Evolutionary conservation across 305 asterid genomes (phyloP), one percentile per base, ranked within the genome.

Genomic region (Salvia sclarea): DNA sequence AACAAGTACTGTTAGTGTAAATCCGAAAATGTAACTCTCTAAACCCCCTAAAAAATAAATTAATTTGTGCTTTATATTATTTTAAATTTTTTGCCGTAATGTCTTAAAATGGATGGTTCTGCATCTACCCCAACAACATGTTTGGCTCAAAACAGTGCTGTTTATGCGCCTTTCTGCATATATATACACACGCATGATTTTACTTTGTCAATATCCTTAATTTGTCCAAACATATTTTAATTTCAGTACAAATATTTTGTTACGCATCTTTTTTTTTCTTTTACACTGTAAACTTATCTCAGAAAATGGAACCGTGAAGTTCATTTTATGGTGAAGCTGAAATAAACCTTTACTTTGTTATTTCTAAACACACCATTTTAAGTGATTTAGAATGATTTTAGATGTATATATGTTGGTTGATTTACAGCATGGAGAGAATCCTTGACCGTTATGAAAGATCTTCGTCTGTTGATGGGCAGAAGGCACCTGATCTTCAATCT

Each of bases 341-440:
- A 24, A 25, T 12, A 55, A 30, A 16, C 61, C 7, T 53, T 24
- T 53, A 28, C 38, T 25, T 25, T n/a, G 6, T 11, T 30, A n/a
- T 28, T 14, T 24, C 61, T 25, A 5, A 13, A 0, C 14, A 54
- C n/a, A 25, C 6, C 17, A 13, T 54, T 53, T 22, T 25, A 13
- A 53, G 37, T 35, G 43, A 37, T 37, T 37, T 1, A 1, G n/a
- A 37, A 1, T 12, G 37, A 24, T 25, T 52, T 21, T 11, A 10
- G 14, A 24, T 13, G 14, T 9, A 0, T 20, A 50, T 61, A 18
- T 66, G 16, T 18, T 31, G 74, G 21, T 50, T 44, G 43, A 37
- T 38, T 10, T 38, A 63, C 81, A 89, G 96, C 83, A 91, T 91
- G 98, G 98, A 91, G 31, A 87, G 80, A 75, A 85, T 91, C 66